Conservation (phyloP, 2,329 filamentous ascomycete species). For the Penicillium capsulatum region DNA sequence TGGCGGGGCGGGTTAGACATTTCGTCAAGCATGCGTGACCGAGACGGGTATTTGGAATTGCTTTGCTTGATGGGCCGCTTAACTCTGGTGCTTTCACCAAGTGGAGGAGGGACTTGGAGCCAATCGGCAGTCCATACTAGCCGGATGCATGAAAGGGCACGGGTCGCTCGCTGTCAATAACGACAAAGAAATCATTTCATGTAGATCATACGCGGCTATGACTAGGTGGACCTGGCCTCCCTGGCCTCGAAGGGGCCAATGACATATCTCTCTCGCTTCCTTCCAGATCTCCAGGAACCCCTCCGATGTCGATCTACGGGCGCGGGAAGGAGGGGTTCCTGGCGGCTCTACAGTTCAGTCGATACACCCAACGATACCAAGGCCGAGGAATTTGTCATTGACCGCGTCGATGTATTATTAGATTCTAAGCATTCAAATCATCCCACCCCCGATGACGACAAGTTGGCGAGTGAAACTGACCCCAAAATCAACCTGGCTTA, state of each 20-base stretch:
- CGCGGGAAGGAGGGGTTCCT: conserved; percentile 2
- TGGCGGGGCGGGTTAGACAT: too few relatives aligned
- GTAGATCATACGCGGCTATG: conserved; percentile 7
- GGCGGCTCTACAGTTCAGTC: conserved; percentile 4
- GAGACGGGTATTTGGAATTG: conserved; percentile 11
- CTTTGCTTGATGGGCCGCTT: conserved; percentile 1
- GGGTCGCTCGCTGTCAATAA: conserved; percentile 12
- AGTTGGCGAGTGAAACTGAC: not conserved
- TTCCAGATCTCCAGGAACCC: conserved; percentile 6
- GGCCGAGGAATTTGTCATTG: conserved; percentile 9
- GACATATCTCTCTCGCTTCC: not conserved
- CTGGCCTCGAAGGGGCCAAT: too few relatives aligned
- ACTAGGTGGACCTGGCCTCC: too few relatives aligned
- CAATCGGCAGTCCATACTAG: conserved; percentile 8
- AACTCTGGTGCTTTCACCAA: conserved; percentile 1
- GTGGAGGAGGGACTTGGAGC: conserved; percentile 8
- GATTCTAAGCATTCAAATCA: not conserved
- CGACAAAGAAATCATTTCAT: conserved; percentile 4
- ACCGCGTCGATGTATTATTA: not conserved
- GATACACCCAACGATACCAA: too few relatives aligned
- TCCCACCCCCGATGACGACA: not conserved
- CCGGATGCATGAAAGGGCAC: conserved; percentile 11
- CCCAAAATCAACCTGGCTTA: not conserved
- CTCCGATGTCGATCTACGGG: conserved; percentile 3
- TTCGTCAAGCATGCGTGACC: too few relatives aligned